Evolutionary conservation across 176 grass and related monocot genomes (phyloP).

Genomic region (Oryza glumipatula): DNA sequence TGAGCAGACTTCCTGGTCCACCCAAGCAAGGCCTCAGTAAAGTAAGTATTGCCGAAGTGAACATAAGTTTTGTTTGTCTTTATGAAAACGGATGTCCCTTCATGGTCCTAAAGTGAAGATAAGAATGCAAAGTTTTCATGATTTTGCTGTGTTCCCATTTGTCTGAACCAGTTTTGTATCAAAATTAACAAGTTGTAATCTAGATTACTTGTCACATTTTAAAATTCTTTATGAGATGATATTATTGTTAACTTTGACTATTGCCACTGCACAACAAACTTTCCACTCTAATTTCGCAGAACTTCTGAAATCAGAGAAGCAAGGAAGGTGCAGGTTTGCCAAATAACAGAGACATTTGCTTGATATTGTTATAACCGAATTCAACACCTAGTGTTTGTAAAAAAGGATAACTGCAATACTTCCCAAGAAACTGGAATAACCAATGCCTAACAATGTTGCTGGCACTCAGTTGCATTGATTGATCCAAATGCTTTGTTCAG

Average conservation of each 20-base stretch:
- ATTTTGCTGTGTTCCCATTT: not conserved
- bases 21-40: not conserved
- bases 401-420: not conserved
- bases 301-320: not conserved
- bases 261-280: not conserved
- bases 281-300: not conserved
- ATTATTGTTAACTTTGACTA: no score
- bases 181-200: not conserved
- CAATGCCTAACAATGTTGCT: not conserved
- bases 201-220: not conserved
- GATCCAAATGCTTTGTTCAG: not conserved
- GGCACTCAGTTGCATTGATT: not conserved
- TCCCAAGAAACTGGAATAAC: slow-evolving; percentile 19
- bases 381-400: not conserved
- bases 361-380: not conserved
- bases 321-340: not conserved
- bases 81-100: not conserved
- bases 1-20: not conserved
- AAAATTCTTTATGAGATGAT: not conserved
- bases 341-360: not conserved
- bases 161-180: not conserved
- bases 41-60: not conserved
- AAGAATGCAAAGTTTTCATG: not conserved
- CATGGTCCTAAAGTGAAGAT: no score
- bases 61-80: not conserved